Evolutionary conservation across 2,329 filamentous ascomycete genomes (phyloP).

Genomic region (Hypoxylon sp.): DNA sequence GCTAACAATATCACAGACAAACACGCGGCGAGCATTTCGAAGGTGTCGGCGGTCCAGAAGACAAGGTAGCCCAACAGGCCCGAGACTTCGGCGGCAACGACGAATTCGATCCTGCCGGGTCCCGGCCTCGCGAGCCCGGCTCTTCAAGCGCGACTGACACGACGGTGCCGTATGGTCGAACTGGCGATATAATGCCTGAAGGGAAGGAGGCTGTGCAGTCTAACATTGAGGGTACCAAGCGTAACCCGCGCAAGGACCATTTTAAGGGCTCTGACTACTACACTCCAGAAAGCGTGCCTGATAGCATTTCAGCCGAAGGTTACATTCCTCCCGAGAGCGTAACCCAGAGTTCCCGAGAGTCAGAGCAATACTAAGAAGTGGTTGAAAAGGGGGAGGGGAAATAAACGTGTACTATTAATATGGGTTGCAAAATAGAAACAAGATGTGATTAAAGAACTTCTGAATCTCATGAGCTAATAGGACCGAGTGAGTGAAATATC

Average conservation of each 20-base stretch:
- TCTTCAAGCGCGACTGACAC: conserved; percentile 46
- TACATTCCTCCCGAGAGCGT: conserved; percentile 59
- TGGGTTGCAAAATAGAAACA: neutral
- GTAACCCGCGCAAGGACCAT: conserved; percentile 54
- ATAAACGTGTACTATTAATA: neutral
- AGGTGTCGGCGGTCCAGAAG: conserved; percentile 58
- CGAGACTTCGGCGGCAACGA: conserved; percentile 55
- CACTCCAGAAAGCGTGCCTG: conserved; percentile 57
- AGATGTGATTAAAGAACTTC: neutral
- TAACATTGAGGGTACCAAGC: conserved; percentile 56
- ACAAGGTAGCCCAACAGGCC: conserved; percentile 54
- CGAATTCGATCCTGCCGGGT: conserved; percentile 48
- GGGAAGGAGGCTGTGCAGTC: conserved; percentile 56
- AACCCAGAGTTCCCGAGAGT: conserved; percentile 53
- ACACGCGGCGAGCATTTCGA: conserved; percentile 60
- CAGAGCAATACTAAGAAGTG: conserved; percentile 42
- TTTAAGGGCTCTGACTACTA: conserved; percentile 60
- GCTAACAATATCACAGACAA: conserved; percentile 53
- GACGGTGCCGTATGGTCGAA: conserved; percentile 49
- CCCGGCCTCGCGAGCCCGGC: conserved; percentile 30
- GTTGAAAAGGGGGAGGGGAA: neutral
- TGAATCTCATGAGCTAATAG: neutral
- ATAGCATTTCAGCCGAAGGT: conserved; percentile 59
- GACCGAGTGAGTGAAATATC: neutral
- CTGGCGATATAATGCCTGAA: conserved; percentile 50